Base-by-base conservation (phyloP, 2,329 filamentous ascomycete genomes). In the Rhynchosporium secalis region DNA sequence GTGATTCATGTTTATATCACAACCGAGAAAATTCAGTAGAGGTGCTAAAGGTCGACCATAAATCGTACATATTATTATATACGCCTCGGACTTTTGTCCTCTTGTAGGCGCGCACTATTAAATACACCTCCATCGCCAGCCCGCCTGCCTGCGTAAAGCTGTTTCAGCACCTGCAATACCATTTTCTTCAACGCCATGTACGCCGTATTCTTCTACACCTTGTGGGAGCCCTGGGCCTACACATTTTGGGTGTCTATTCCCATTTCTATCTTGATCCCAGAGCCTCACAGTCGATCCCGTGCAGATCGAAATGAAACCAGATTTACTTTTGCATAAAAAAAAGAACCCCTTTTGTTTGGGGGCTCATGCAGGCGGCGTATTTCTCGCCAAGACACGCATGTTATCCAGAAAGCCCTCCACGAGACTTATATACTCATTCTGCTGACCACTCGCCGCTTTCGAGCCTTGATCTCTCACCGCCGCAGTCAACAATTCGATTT, bases 331-430 rank as follows among this genome's bases (percentile, higher is more conserved):
- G 20, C 20, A 20, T 20, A 20, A 20, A 20, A 20, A 20, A 20
- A 20, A 20, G 20, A 20, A 20, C 20, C 20, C 20, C 20, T 20
- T 20, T 20, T 20, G 40, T 12, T 15, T 15, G 10, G 20, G n/a
- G n/a, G 1, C 26, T 33, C 33, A 49, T 49, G 20, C 8, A 5
- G 47, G 26, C 28, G 62, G 66, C 36, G 65, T 62, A 43, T 48
- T 59, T 54, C 67, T 68, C 26, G 69, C 62, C 26, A 74, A 62
- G 33, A 74, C 61, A 26, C 72, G 66, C 3, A 73, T 65, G 62
- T 95, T 94, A 74, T 92, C 88, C 61, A 94, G 76, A 65, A 95
- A 84, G 1, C 88, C 89, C 65, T 89, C 86, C 3, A 95, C 83
- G 13, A 94, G 75, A 51, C 86, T 82, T 60, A 84, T 80, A 72